Conservation (phyloP, 164 flowering plant species). For the Aristolochia fimbriata region DNA sequence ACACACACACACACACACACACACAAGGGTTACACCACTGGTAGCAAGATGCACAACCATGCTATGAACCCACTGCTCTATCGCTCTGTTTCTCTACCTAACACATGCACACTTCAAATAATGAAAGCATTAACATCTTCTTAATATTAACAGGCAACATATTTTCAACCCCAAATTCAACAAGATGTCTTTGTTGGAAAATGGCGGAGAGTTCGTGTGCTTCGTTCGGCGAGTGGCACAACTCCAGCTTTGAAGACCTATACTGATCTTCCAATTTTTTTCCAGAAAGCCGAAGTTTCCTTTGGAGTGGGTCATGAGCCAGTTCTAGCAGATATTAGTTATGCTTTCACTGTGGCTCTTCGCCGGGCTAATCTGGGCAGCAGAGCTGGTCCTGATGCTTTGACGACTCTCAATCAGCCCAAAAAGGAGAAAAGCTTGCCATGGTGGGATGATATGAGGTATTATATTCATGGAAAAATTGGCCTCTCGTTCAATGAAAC, state of each 20-base stretch:
- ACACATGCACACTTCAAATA: too few species aligned
- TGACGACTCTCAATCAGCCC: conserved; percentile 33
- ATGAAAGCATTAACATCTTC: too few species aligned
- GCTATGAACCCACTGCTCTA: too few species aligned
- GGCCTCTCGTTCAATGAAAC: conserved; percentile 53
- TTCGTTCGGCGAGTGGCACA: conserved; percentile 93
- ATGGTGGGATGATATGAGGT: conserved; percentile 98
- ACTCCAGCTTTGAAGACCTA: conserved; percentile 95
- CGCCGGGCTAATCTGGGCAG: conserved; percentile 87
- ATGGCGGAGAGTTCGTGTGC: conserved; percentile 87
- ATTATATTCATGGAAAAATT: conserved; percentile 81
- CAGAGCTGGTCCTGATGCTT: conserved; percentile 19
- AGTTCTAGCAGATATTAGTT: conserved; percentile 80
- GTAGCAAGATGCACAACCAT: too few species aligned
- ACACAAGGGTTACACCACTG: too few species aligned
- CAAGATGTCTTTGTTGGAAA: conserved; percentile 87
- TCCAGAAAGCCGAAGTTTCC: conserved; percentile 66
- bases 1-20: too few species aligned
- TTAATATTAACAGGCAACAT: conserved; percentile 60
- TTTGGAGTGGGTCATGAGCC: conserved; percentile 98
- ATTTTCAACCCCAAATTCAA: conserved; percentile 85
- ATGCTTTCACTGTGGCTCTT: conserved; percentile 95
- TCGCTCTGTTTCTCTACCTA: too few species aligned
- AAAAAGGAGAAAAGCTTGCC: conserved; percentile 93
- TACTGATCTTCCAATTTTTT: conserved; percentile 65